Percentiles rank a stretch among this genome's conserved stretches.
Evolutionary conservation across 1,284 basidiomycete species (phyloP).

Genomic region (Leccinum solheimii): DNA sequence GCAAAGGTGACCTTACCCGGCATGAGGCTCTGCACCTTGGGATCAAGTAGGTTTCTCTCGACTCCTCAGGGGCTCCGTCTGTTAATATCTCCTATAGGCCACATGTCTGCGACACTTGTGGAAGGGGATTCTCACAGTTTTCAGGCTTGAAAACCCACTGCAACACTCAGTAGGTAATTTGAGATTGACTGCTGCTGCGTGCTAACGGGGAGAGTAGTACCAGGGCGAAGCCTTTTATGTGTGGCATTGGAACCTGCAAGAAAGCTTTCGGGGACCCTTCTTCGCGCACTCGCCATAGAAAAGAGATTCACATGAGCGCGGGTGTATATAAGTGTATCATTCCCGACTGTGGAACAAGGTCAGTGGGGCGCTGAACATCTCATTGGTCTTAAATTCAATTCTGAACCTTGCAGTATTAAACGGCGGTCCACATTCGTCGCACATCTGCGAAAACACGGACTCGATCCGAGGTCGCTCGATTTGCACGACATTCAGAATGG

Average conservation of each 20-base stretch:
- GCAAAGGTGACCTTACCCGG: conserved; percentile 55
- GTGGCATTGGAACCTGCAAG: conserved; percentile 45
- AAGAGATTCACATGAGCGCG: conserved; percentile 50
- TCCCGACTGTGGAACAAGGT: conserved; percentile 49
- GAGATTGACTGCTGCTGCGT: neutral
- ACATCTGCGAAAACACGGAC: conserved; percentile 54
- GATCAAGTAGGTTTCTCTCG: conserved; percentile 40
- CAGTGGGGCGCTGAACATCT: conserved; percentile 12
- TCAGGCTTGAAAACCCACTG: conserved; percentile 57
- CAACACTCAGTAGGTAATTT: conserved; percentile 56
- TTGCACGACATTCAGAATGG: conserved; percentile 14
- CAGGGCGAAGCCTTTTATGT: conserved; percentile 50
- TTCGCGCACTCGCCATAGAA: conserved; percentile 58
- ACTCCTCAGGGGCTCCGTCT: neutral
- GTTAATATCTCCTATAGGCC: conserved; percentile 38
- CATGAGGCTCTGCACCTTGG: conserved; percentile 49
- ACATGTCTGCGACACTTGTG: conserved; percentile 47
- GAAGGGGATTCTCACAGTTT: conserved; percentile 52
- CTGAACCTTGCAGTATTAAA: conserved; percentile 50
- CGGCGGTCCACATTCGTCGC: conserved; percentile 55
- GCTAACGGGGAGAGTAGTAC: conserved; percentile 41
- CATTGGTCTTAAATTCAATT: neutral
- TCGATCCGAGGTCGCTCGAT: conserved; percentile 32
- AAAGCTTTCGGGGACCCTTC: conserved; percentile 63
- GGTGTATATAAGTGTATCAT: conserved; percentile 47